Conservation (phyloP, 192 early-diverging fungal species). For the Cetraspora pellucida region DNA sequence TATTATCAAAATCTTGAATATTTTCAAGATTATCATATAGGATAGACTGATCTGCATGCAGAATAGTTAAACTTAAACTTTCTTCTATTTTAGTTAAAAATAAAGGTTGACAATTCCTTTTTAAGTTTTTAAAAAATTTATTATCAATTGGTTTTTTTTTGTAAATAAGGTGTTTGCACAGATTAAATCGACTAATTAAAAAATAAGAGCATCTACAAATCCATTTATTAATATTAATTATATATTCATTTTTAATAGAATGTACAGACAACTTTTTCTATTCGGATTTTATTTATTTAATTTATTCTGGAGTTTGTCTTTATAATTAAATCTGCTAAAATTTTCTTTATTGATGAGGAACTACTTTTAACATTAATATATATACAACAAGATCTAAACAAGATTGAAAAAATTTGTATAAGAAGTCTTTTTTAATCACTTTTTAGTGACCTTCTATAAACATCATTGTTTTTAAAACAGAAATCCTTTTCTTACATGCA, state of each 20-base stretch:
- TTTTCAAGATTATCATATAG: background rate
- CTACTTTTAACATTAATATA: slow-evolving; percentile 13
- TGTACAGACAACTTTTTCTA: slow-evolving; percentile 4
- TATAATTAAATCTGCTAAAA: background rate
- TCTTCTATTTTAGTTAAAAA: too few relatives aligned
- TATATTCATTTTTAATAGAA: slow-evolving; percentile 15
- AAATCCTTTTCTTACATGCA: slow-evolving; percentile 13
- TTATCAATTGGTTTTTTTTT: background rate
- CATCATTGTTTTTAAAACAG: background rate
- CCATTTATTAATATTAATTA: slow-evolving; percentile 13
- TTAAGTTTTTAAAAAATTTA: too few relatives aligned
- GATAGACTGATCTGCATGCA: background rate
- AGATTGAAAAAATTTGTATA: slow-evolving; percentile 18
- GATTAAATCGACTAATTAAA: slow-evolving; percentile 17
- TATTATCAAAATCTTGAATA: background rate
- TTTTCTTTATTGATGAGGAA: slow-evolving; percentile 7
- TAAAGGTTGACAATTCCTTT: too few relatives aligned
- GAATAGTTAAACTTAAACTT: too few relatives aligned
- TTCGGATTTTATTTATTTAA: slow-evolving; percentile 20
- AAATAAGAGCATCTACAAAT: slow-evolving; percentile 5
- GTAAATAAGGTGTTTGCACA: slow-evolving; percentile 6
- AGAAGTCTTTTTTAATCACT: slow-evolving; percentile 2
- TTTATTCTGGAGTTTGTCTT: slow-evolving; percentile 14
- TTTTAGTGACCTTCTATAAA: background rate
- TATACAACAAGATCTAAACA: slow-evolving; percentile 20